These are phyloP conservation scores for Fusarium fujikuroi DNA, from an alignment of 2,329 filamentous ascomycete genomes.

Conservation along the genomic window DNA sequence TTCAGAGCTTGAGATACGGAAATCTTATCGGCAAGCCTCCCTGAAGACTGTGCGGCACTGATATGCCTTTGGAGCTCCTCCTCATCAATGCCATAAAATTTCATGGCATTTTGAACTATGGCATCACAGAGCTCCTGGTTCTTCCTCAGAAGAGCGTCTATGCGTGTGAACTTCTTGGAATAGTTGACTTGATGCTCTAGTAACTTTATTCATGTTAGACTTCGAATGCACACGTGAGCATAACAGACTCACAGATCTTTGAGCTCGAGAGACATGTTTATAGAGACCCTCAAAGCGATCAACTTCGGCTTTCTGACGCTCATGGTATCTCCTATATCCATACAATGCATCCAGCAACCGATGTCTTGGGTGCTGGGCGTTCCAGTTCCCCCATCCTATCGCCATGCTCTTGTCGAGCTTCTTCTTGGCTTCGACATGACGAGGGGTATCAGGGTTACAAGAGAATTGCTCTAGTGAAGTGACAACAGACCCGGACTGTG, in stretches of 20 bases:
- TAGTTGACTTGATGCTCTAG: slow-evolving; percentile 68
- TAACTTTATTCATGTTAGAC: slow-evolving; percentile 45
- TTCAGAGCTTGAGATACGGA: slow-evolving; percentile 65
- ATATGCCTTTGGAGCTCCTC: slow-evolving; percentile 58
- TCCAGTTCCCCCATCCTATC: slow-evolving; percentile 47
- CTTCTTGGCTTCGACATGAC: slow-evolving; percentile 48
- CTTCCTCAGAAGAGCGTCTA: slow-evolving; percentile 54
- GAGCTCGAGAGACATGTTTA: slow-evolving; percentile 48
- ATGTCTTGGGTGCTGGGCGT: slow-evolving; percentile 51
- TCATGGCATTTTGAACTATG: slow-evolving; percentile 57
- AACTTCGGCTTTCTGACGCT: slow-evolving; percentile 51
- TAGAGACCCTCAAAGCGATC: slow-evolving; percentile 51
- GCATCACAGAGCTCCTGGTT: slow-evolving; percentile 59
- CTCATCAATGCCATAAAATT: slow-evolving; percentile 57
- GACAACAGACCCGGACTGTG: slow-evolving; percentile 30
- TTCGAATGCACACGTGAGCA: accelerated
- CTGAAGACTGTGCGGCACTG: slow-evolving; percentile 51
- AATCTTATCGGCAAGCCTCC: slow-evolving; percentile 56
- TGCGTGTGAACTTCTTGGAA: slow-evolving; percentile 61
- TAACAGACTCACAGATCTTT: slow-evolving; percentile 40
- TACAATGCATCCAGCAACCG: slow-evolving; percentile 54
- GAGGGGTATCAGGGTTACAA: slow-evolving; percentile 31
- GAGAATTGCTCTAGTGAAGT: slow-evolving; percentile 43
- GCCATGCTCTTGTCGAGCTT: slow-evolving; percentile 46
- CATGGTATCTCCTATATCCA: slow-evolving; percentile 51